Conservation (phyloP, 345 rosid genomes). For the Triadica sebifera region DNA sequence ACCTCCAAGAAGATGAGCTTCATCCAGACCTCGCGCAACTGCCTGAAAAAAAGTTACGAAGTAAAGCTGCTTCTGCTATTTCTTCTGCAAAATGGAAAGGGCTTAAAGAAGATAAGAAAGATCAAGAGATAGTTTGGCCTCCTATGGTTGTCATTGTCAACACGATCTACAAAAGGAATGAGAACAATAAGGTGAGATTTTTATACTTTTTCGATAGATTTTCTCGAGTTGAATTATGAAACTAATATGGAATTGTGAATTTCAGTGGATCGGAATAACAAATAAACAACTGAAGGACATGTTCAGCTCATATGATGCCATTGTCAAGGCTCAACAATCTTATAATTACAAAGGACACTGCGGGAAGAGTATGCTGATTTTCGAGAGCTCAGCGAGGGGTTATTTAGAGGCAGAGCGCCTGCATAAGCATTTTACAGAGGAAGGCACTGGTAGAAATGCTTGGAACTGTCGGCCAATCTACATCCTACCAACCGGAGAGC, state of each 20-base stretch:
- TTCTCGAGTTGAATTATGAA: neutral
- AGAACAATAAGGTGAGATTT: slow-evolving; percentile 54
- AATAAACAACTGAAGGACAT: slow-evolving; percentile 68
- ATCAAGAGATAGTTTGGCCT: slow-evolving; percentile 81
- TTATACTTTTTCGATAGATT: neutral
- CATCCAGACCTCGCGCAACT: slow-evolving; percentile 72
- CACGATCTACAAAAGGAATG: slow-evolving; percentile 58
- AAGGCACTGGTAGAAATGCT: slow-evolving; percentile 64
- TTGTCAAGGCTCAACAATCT: slow-evolving; percentile 63
- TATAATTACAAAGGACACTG: slow-evolving; percentile 79
- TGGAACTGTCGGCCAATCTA: slow-evolving; percentile 39
- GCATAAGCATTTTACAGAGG: slow-evolving; percentile 52
- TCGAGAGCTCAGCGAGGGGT: slow-evolving; percentile 70
- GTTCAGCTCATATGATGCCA: slow-evolving; percentile 54
- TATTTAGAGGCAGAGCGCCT: slow-evolving; percentile 75
- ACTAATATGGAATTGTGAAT: neutral
- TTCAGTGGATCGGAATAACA: slow-evolving; percentile 81
- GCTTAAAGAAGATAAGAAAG: slow-evolving; percentile 51
- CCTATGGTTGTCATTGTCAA: slow-evolving; percentile 86
- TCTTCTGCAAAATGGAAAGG: slow-evolving; percentile 74
- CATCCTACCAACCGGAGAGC: slow-evolving; percentile 50
- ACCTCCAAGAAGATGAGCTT: slow-evolving; percentile 21
- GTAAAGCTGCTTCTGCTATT: slow-evolving; percentile 50
- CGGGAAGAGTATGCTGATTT: slow-evolving; percentile 72
- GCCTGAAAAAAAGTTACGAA: slow-evolving; percentile 54